phyloP scores from a whole-genome alignment of 2,329 filamentous ascomycete species.

The Didymella pinodella region DNA sequence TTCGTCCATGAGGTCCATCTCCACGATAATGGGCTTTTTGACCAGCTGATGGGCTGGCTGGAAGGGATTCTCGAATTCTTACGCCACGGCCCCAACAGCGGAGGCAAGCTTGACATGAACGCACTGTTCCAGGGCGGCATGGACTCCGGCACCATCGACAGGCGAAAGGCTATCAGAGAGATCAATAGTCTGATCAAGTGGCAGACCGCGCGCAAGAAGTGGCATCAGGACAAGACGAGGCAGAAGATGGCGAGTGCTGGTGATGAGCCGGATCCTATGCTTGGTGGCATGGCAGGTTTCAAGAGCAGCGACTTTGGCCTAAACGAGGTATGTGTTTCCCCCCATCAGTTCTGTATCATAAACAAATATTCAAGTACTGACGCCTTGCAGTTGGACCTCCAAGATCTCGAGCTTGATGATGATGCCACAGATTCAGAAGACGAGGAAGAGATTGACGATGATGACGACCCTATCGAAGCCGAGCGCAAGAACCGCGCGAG shows the following conservation, averaged over 20 bases:
- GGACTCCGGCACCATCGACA: slow-evolving; percentile 72
- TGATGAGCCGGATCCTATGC: slow-evolving; percentile 54
- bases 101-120: slow-evolving; percentile 92
- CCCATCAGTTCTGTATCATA: too few species aligned
- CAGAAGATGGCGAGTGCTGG: slow-evolving; percentile 96
- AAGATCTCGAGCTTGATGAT: slow-evolving; percentile 84
- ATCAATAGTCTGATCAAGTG: slow-evolving; percentile 87
- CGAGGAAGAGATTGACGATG: slow-evolving; percentile 69
- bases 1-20: slow-evolving; percentile 98
- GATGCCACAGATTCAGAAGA: slow-evolving; percentile 65
- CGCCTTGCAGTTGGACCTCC: slow-evolving; percentile 68
- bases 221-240: slow-evolving; percentile 96
- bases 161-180: slow-evolving; percentile 75
- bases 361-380: slow-evolving; percentile 10
- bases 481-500: slow-evolving; percentile 80
- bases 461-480: slow-evolving; percentile 84
- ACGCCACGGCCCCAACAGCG: slow-evolving; percentile 77
- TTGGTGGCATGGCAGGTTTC: slow-evolving; percentile 63
- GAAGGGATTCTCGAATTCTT: slow-evolving; percentile 95
- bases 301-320: slow-evolving; percentile 88
- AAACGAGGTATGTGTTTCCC: slow-evolving; percentile 65
- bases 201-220: slow-evolving; percentile 96
- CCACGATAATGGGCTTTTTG: slow-evolving; percentile 96
- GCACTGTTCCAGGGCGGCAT: slow-evolving; percentile 85
- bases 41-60: slow-evolving; percentile 95